Evolutionary conservation across 106 monocot species (phyloP).

Genomic region (Cymbidium sinense): DNA sequence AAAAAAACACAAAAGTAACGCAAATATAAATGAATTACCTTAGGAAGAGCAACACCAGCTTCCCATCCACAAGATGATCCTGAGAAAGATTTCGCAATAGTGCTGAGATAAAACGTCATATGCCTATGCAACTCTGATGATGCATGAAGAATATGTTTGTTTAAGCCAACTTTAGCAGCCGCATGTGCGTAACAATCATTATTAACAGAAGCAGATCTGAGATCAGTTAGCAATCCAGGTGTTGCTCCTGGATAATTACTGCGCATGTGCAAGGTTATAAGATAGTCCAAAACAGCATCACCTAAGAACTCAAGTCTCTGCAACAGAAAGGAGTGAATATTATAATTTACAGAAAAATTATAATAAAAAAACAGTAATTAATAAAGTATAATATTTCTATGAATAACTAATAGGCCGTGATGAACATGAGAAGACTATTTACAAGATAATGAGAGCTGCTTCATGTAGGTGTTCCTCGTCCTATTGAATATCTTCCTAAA

Average conservation of each 20-base stretch:
- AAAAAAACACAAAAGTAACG: background rate
- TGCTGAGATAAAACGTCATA: slow-evolving; percentile 36
- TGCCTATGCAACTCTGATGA: slow-evolving; percentile 49
- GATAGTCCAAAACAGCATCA: slow-evolving; percentile 57
- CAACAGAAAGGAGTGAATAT: background rate
- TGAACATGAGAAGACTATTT: background rate
- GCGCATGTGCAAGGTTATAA: slow-evolving; percentile 41
- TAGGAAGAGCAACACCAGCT: slow-evolving; percentile 54
- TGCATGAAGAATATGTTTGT: slow-evolving; percentile 60
- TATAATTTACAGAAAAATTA: background rate
- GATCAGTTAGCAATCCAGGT: slow-evolving; percentile 56
- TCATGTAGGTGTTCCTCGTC: too few species aligned
- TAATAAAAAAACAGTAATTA: background rate
- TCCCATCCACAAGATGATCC: slow-evolving; percentile 75
- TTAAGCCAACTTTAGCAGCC: slow-evolving; percentile 52
- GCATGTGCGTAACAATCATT: slow-evolving; percentile 76
- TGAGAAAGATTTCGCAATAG: slow-evolving; percentile 28
- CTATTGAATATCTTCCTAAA: too few species aligned
- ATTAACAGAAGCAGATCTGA: slow-evolving; percentile 57
- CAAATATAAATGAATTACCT: slow-evolving; percentile 23
- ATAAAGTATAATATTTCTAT: background rate
- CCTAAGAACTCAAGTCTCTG: slow-evolving; percentile 71
- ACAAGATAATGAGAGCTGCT: background rate
- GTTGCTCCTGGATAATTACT: slow-evolving; percentile 34
- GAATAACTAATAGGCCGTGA: background rate